Evolutionary conservation across 148 eudicot genomes (phyloP).

Genomic region (Chenopodium quinoa): DNA sequence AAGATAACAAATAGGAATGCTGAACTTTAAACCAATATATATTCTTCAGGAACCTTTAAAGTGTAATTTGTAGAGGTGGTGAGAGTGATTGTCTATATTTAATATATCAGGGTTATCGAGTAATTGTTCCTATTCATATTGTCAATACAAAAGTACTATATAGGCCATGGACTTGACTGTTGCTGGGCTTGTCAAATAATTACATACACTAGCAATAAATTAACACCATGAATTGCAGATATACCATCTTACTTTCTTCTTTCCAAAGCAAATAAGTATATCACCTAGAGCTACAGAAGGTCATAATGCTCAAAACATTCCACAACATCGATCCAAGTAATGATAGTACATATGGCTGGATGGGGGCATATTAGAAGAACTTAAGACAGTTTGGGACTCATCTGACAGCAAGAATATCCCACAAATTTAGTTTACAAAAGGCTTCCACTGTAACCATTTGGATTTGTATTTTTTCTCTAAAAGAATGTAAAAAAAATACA

Average conservation of each 20-base stretch:
- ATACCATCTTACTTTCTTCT: not conserved
- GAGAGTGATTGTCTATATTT: not conserved
- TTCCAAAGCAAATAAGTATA: not conserved
- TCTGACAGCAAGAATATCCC: not conserved
- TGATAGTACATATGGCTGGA: no score
- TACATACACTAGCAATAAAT: not conserved
- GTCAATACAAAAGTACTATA: no score
- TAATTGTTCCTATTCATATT: not conserved
- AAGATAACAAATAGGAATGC: not conserved
- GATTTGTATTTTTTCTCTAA: not conserved
- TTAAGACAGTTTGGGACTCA: not conserved
- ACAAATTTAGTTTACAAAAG: not conserved
- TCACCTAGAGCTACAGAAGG: not conserved
- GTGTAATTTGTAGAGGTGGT: not conserved
- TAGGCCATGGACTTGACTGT: not conserved
- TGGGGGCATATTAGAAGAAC: not conserved
- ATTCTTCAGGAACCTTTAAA: not conserved
- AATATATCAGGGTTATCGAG: not conserved
- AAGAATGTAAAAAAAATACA: not conserved
- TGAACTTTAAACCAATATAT: not conserved
- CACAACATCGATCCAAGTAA: not conserved
- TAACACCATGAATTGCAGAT: not conserved
- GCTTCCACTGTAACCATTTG: not conserved
- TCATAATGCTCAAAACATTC: not conserved
- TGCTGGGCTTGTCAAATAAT: not conserved